Conservation (phyloP, 1,284 basidiomycete species). For the Coniferiporia weirii region DNA sequence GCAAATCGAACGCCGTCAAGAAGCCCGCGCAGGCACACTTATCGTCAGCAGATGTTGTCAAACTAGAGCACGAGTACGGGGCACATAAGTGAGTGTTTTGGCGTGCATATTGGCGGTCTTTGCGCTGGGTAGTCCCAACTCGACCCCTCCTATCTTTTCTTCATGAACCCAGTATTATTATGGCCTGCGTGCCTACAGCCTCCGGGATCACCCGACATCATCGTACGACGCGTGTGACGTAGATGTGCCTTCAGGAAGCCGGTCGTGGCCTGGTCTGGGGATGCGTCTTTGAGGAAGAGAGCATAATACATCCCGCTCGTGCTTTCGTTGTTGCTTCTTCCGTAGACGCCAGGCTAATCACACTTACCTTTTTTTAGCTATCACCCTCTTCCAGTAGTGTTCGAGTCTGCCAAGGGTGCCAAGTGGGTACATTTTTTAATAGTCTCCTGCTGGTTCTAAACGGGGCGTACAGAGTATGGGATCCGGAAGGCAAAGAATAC, state of each 20-base stretch:
- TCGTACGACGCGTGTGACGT: not conserved
- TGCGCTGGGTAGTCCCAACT: not conserved
- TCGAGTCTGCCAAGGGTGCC: conserved; percentile 85
- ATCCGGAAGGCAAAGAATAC: conserved; percentile 90
- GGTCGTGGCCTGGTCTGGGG: not conserved
- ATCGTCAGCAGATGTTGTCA: conserved; percentile 66
- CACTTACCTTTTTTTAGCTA: conserved; percentile 65
- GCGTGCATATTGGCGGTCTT: not conserved
- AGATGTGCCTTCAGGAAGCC: not conserved
- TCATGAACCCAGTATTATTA: not conserved
- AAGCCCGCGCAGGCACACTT: conserved; percentile 24
- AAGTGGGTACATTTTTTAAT: conserved; percentile 48
- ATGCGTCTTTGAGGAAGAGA: not conserved
- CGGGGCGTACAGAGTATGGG: conserved; percentile 72
- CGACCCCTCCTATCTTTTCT: not conserved
- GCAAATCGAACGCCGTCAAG: conserved; percentile 5
- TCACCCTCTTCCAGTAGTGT: conserved; percentile 93
- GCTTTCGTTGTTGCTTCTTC: conserved; percentile 21
- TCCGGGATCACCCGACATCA: not conserved
- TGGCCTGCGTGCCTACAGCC: not conserved
- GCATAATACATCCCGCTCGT: not conserved
- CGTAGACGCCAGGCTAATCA: conserved; percentile 24
- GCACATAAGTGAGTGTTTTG: conserved; percentile 77
- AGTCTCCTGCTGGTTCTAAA: conserved; percentile 18
- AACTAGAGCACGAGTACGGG: conserved; percentile 77